Percentiles rank a stretch among this genome's conserved stretches.
These are phyloP conservation scores for Dactylella cylindrospora DNA, from an alignment of 2,329 filamentous ascomycete species.

Conservation along the genomic window DNA sequence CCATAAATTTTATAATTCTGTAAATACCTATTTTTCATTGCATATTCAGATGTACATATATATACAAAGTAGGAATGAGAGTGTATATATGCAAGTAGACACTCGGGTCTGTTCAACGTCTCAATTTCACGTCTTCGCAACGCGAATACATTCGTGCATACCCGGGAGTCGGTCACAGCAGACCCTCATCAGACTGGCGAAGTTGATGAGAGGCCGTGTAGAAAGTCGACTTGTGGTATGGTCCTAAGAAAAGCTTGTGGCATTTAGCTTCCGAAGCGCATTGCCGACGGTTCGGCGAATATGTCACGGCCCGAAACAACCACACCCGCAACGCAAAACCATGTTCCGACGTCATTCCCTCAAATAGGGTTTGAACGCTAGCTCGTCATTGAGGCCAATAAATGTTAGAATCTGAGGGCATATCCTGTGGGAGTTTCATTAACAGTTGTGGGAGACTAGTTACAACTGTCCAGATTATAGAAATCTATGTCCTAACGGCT, in stretches of 20 bases:
- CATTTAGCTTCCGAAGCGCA: conserved; percentile 26
- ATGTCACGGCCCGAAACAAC: conserved; percentile 28
- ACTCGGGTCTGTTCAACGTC: background rate
- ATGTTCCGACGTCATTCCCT: too few relatives aligned
- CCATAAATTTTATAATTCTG: background rate
- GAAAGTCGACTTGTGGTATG: too few relatives aligned
- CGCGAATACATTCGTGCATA: background rate
- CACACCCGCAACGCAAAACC: conserved; percentile 27
- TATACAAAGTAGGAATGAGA: background rate
- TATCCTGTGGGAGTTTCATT: too few relatives aligned
- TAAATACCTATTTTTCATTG: conserved; percentile 2
- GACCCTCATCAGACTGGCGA: too few relatives aligned
- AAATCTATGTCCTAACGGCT: too few relatives aligned
- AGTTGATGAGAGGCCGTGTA: too few relatives aligned
- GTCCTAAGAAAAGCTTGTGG: conserved; percentile 14
- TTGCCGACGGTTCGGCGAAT: conserved; percentile 26
- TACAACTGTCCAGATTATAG: too few relatives aligned
- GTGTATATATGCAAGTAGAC: background rate
- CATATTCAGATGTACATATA: background rate
- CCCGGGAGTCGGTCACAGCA: conserved; percentile 6
- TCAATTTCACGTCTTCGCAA: too few relatives aligned
- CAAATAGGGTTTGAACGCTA: too few relatives aligned
- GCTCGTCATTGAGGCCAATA: too few relatives aligned
- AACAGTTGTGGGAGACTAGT: too few relatives aligned
- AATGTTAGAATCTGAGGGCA: too few relatives aligned